Evolutionary conservation across 148 eudicot genomes (phyloP).

Genomic region (Spergularia marina): DNA sequence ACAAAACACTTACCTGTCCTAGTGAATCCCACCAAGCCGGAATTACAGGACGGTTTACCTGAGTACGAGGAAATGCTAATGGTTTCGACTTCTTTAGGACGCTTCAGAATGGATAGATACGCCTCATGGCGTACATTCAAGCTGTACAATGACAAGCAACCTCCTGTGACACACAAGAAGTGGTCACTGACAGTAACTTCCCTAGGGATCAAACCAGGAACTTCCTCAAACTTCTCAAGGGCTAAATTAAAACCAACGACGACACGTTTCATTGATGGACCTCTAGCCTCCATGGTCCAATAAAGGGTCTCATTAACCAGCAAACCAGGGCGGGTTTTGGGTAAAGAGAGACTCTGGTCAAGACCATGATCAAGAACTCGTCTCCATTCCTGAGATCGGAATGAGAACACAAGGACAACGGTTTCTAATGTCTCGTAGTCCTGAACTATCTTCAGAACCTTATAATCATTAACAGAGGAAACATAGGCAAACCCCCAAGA

Average conservation of each 20-base stretch:
- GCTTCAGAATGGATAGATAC: constrained; percentile 22
- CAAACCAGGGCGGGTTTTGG: constrained; percentile 25
- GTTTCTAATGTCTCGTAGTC: constrained; percentile 16
- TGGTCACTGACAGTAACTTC: constrained; percentile 15
- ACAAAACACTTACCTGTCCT: constrained; percentile 19
- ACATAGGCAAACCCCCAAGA: constrained; percentile 32
- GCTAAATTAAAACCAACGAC: constrained; percentile 24
- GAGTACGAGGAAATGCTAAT: background rate
- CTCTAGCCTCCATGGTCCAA: constrained; percentile 27
- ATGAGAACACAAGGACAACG: constrained; percentile 18
- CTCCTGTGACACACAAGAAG: constrained; percentile 28
- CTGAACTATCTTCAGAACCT: constrained; percentile 29
- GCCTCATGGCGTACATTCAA: constrained; percentile 15
- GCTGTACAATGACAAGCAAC: constrained; percentile 22
- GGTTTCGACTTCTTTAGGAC: constrained; percentile 19
- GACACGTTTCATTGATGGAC: background rate
- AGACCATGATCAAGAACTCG: constrained; percentile 23
- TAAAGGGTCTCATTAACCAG: constrained; percentile 20
- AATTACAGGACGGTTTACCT: constrained; percentile 4
- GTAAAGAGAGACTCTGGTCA: constrained; percentile 7
- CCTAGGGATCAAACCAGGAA: constrained; percentile 14
- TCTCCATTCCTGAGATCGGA: constrained; percentile 22
- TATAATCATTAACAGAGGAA: constrained; percentile 25
- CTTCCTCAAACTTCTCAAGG: constrained; percentile 27
- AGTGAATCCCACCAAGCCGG: constrained; percentile 28